Evolutionary conservation across 163 green algal species (phyloP).

Genomic region (Chlorella variabilis): DNA sequence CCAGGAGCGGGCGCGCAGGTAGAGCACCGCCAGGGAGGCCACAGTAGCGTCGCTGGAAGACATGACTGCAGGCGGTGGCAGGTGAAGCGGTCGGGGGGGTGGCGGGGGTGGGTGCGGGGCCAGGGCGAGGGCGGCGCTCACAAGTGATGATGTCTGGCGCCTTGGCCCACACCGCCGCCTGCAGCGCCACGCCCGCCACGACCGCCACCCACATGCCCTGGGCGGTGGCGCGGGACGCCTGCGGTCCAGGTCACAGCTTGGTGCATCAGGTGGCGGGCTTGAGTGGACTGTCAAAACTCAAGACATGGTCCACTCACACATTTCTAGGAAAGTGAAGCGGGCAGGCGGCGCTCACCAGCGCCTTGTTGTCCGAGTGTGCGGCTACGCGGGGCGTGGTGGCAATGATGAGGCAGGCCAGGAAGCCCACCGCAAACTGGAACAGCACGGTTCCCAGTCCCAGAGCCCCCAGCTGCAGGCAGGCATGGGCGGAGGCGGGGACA

Average conservation of each 20-base stretch:
- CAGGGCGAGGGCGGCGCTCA: not conserved
- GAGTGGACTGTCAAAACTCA: too few relatives aligned
- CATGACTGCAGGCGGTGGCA: slow-evolving; percentile 7
- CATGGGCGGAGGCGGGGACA: not conserved
- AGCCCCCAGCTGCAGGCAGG: slow-evolving; percentile 35
- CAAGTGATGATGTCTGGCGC: slow-evolving; percentile 32
- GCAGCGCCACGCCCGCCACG: slow-evolving; percentile 27
- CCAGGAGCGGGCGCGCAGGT: slow-evolving; percentile 37
- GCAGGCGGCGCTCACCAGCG: not conserved
- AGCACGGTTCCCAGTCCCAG: slow-evolving; percentile 42
- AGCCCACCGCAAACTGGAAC: slow-evolving; percentile 49
- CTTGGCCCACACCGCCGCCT: slow-evolving; percentile 19
- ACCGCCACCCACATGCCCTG: slow-evolving; percentile 47
- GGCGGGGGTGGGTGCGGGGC: not conserved
- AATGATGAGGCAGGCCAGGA: slow-evolving; percentile 41
- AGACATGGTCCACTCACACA: not conserved
- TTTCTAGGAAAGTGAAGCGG: too few relatives aligned
- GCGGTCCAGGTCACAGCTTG: not conserved
- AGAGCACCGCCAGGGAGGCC: slow-evolving; percentile 16
- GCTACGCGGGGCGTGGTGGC: slow-evolving; percentile 45
- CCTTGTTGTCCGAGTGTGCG: slow-evolving; percentile 1
- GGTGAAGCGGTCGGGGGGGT: not conserved
- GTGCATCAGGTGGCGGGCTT: not conserved
- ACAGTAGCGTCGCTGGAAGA: slow-evolving; percentile 2
- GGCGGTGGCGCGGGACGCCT: slow-evolving; percentile 35